These are phyloP conservation scores for Boletus rubescentipes DNA, from an alignment of 768 basidiomycete genomes.

Conservation along the genomic window DNA sequence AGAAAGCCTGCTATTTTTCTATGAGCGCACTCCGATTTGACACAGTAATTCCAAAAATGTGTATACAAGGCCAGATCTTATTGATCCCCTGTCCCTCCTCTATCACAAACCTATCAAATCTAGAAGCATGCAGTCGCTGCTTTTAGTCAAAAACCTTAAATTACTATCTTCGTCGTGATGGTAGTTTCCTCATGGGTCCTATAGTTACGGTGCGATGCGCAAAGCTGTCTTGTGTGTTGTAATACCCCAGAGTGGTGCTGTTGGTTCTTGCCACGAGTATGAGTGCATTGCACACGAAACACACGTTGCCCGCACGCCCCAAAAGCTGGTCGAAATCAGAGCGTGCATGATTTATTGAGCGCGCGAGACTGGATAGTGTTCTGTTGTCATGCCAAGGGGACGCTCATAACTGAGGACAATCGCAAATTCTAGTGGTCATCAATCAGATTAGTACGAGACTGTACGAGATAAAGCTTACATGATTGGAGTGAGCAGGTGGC, in stretches of 20 bases:
- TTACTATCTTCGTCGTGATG: slow-evolving; percentile 17
- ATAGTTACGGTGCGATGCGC: slow-evolving; percentile 17
- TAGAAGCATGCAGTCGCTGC: slow-evolving; percentile 23
- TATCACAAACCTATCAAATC: slow-evolving; percentile 21
- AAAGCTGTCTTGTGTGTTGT: slow-evolving; percentile 13
- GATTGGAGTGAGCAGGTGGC: slow-evolving; percentile 18
- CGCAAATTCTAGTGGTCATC: neutral
- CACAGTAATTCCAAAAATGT: slow-evolving; percentile 4
- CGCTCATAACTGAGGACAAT: slow-evolving; percentile 8
- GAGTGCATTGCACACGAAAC: slow-evolving; percentile 11
- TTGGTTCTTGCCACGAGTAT: slow-evolving; percentile 6
- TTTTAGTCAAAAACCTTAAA: slow-evolving; percentile 32
- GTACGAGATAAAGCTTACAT: slow-evolving; percentile 13
- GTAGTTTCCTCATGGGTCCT: slow-evolving; percentile 20
- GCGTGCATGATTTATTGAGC: neutral
- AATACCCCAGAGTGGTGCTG: slow-evolving; percentile 15
- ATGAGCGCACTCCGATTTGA: neutral
- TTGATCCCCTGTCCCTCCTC: slow-evolving; percentile 13
- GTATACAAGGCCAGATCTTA: slow-evolving; percentile 19
- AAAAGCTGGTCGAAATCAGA: neutral
- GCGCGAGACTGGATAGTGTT: neutral
- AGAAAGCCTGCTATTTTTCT: neutral
- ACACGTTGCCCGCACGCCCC: slow-evolving; percentile 17
- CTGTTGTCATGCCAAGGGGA: slow-evolving; percentile 6
- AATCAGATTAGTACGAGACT: neutral